Evolutionary conservation across 495 filamentous ascomycete species (phyloP).

Genomic region (Neurospora intermedia): DNA sequence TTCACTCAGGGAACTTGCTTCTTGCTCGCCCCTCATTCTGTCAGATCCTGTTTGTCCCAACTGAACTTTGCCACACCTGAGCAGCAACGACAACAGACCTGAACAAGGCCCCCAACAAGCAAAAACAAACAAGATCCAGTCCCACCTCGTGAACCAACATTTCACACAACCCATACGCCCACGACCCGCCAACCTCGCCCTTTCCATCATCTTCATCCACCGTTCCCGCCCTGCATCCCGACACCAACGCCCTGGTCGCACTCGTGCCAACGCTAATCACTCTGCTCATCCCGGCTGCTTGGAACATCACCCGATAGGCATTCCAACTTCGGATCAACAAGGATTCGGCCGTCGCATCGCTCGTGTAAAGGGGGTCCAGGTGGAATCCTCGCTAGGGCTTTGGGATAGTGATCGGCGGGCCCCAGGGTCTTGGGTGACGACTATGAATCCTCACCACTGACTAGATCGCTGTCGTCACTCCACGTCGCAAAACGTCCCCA

Average conservation of each 20-base stretch:
- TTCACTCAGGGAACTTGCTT: neutral
- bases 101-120: neutral
- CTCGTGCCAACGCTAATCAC: neutral
- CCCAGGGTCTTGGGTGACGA: constrained; percentile 15
- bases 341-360: neutral
- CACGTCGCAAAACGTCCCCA: constrained; percentile 5
- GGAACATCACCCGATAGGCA: neutral
- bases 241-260: neutral
- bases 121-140: neutral
- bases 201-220: neutral
- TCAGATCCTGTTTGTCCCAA: neutral
- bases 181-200: neutral
- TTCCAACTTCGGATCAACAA: neutral
- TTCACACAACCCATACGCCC: neutral
- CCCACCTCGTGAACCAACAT: neutral
- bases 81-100: neutral
- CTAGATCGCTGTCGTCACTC: constrained; percentile 14
- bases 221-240: neutral
- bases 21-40: neutral
- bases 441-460: constrained; percentile 29
- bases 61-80: neutral
- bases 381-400: neutral
- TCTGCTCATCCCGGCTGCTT: neutral
- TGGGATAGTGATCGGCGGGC: constrained; percentile 6
- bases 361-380: neutral